These are phyloP conservation scores for Licmophora abbreviata DNA, from an alignment of 108 stramenopile species.

Conservation along the genomic window DNA sequence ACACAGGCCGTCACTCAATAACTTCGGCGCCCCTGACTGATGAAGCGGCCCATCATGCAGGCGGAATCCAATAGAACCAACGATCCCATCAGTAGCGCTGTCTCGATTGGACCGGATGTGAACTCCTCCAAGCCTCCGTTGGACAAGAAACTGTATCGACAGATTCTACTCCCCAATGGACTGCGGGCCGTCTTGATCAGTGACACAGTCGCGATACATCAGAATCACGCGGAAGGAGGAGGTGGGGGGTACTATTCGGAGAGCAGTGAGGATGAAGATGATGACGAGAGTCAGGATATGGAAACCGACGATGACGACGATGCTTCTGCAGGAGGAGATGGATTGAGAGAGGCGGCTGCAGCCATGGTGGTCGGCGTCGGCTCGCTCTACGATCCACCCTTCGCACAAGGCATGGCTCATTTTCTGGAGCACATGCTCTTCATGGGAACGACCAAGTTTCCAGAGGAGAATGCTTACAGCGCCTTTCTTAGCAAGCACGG, in stretches of 20 bases:
- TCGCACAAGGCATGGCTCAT: conserved; percentile 87
- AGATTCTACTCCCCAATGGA: conserved; percentile 77
- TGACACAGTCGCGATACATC: conserved; percentile 75
- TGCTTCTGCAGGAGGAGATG: conserved; percentile 26
- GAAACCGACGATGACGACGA: conserved; percentile 28
- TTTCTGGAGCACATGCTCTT: conserved; percentile 96
- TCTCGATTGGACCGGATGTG: conserved; percentile 13
- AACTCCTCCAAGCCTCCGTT: conserved; percentile 12
- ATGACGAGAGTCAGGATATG: conserved; percentile 27
- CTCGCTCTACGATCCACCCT: conserved; percentile 80
- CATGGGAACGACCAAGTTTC: conserved; percentile 90
- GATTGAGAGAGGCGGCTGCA: conserved; percentile 80
- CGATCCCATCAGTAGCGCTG: too few species aligned
- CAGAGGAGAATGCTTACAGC: conserved; percentile 82
- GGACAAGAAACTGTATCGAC: conserved; percentile 78
- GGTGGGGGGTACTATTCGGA: conserved; percentile 29
- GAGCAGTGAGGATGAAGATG: conserved; percentile 33
- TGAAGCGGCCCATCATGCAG: too few species aligned
- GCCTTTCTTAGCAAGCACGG: conserved; percentile 82
- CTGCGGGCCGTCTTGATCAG: conserved; percentile 64
- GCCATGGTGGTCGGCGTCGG: conserved; percentile 92
- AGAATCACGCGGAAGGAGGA: conserved; percentile 26
- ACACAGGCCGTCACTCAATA: too few species aligned
- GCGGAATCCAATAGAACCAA: too few species aligned
- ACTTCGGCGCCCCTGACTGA: too few species aligned